A percentile compares a stretch with the other conserved stretches of the same genome.
Evolutionary conservation across 768 basidiomycete genomes (phyloP).

Genomic region (Hypholoma fasciculare): DNA sequence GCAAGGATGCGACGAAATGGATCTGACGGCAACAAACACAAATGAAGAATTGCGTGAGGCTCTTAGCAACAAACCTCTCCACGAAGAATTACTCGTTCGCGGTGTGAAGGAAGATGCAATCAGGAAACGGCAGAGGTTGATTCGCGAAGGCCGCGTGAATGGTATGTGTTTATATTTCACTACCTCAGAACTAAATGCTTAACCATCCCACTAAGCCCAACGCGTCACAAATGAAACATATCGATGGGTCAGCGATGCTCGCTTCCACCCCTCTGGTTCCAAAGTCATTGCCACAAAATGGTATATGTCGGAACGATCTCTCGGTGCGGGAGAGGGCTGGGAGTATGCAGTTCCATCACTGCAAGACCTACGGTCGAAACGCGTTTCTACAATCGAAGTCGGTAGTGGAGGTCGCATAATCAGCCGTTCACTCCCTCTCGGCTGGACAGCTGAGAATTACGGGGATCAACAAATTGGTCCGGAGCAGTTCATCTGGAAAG

Average conservation of each 20-base stretch:
- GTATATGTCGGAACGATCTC: constrained; percentile 64
- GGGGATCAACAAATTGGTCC: constrained; percentile 72
- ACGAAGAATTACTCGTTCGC: constrained; percentile 45
- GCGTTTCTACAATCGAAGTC: constrained; percentile 26
- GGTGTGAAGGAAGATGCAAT: constrained; percentile 53
- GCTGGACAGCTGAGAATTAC: constrained; percentile 62
- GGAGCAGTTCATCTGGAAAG: constrained; percentile 67
- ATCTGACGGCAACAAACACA: constrained; percentile 36
- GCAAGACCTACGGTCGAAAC: constrained; percentile 23
- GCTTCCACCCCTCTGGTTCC: constrained; percentile 66
- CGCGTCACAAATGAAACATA: constrained; percentile 75
- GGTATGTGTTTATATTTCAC: constrained; percentile 30
- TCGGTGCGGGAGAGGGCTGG: constrained; percentile 78
- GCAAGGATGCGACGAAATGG: constrained; percentile 65
- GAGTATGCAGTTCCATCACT: constrained; percentile 56
- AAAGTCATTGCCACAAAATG: constrained; percentile 76
- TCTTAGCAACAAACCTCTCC: constrained; percentile 34
- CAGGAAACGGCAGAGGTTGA: constrained; percentile 47
- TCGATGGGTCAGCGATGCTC: constrained; percentile 67
- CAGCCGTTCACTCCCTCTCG: constrained; percentile 55
- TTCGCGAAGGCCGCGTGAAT: constrained; percentile 55
- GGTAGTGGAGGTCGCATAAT: constrained; percentile 56
- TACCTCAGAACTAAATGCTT: neutral
- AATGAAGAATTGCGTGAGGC: constrained; percentile 31
- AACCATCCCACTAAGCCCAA: constrained; percentile 27